phyloP scores from a whole-genome alignment of 148 eudicot genomes.

The Camellia japonica region DNA sequence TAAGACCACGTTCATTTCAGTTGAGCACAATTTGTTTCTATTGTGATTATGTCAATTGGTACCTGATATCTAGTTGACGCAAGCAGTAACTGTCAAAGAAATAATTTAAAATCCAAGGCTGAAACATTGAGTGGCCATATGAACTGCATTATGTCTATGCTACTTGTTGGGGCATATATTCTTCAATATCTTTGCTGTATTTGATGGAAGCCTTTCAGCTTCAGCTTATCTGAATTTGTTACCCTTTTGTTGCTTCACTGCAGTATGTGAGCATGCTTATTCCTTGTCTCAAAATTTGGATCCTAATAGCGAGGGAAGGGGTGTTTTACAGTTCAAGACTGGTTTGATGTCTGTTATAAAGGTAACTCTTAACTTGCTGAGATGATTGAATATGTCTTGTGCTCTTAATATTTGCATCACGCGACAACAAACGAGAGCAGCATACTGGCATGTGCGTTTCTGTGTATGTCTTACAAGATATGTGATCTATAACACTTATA shows the following conservation, averaged over 20 bases:
- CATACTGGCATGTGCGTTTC: neutral
- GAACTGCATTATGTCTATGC: neutral
- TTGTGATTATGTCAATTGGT: neutral
- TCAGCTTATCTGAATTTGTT: neutral
- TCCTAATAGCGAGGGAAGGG: conserved; percentile 97
- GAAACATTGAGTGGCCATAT: neutral
- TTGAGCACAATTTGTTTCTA: neutral
- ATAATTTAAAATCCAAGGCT: neutral
- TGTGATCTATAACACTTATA: neutral
- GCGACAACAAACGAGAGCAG: conserved; percentile 1
- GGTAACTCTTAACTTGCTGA: conserved; percentile 37
- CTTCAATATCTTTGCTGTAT: neutral
- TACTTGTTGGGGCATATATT: too few relatives aligned
- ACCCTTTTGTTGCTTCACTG: conserved; percentile 21
- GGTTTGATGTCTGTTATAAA: conserved; percentile 98
- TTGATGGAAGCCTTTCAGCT: conserved; percentile 2
- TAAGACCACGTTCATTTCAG: neutral
- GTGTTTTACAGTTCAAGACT: conserved; percentile 96
- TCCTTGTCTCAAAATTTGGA: conserved; percentile 94
- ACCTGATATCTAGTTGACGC: neutral
- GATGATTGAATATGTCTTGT: conserved; percentile 4
- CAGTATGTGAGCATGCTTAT: conserved; percentile 96
- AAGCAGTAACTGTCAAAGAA: neutral
- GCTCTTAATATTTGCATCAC: neutral
- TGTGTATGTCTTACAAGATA: neutral